A percentile compares a stretch with the other conserved stretches of the same genome.
Conservation (phyloP, 169 alveolate genomes). For the Cryptosporidium tyzzeri region DNA sequence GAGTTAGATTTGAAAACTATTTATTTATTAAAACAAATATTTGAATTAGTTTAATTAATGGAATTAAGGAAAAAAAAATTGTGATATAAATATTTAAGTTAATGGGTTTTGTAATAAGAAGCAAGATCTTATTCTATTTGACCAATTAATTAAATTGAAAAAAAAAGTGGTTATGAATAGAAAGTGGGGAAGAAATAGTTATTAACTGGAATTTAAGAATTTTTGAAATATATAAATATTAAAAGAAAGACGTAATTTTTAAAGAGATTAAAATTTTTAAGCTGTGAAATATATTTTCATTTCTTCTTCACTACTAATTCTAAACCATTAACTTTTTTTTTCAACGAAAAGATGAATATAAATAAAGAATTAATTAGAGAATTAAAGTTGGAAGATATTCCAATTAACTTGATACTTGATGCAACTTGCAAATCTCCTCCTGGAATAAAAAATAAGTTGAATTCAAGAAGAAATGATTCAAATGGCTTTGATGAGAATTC, state of each 20-base stretch:
- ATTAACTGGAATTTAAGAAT: background rate
- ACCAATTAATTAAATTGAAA: background rate
- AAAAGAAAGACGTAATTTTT: background rate
- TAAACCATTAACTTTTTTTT: background rate
- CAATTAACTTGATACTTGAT: constrained; percentile 7
- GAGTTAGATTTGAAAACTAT: no score
- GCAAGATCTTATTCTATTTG: background rate
- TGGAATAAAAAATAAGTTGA: constrained; percentile 17
- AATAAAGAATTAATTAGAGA: constrained; percentile 25
- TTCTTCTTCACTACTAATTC: background rate
- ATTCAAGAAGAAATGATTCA: background rate
- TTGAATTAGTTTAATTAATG: no score
- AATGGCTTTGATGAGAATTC: background rate
- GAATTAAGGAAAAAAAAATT: no score
- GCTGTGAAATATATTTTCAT: background rate
- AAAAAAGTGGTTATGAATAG: background rate
- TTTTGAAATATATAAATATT: background rate
- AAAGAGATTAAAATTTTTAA: background rate
- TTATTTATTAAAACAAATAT: no score
- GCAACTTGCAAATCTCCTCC: constrained; percentile 73
- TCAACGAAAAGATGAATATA: background rate
- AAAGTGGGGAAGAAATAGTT: background rate
- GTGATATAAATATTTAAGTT: no score
- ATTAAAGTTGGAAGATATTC: constrained; percentile 19
- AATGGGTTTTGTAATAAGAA: background rate